Evolutionary conservation across 2,329 filamentous ascomycete species (phyloP), one percentile per base, ranked within the genome.

Genomic region (Monosporascus sp.): DNA sequence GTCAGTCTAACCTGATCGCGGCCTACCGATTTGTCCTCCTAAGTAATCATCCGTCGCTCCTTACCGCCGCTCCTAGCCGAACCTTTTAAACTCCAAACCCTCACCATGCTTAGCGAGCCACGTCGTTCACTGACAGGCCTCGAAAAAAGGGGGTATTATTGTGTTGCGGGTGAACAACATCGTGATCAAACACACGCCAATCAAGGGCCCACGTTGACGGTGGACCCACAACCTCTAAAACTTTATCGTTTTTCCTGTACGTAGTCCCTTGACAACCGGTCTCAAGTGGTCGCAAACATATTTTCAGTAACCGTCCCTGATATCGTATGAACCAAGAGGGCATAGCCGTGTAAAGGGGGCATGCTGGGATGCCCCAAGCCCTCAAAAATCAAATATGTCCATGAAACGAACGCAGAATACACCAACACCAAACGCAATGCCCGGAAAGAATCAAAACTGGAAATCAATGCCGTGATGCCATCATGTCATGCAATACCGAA

Each of bases 361-460:
- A 17, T 27, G 25, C 17, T 14, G 9, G 22, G 24, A n/a, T 8
- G 6, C 5, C 43, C 43, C 14, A 46, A 27, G 43, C 43, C 43
- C 22, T 27, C 17, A 14, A 46, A 46, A 43, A 47, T 52, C 51
- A 62, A 64, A 39, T 63, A 60, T 64, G 61, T 61, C 52, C 63
- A 63, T 47, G 59, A 55, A 58, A 52, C 56, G 57, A 47, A 51
- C 47, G 48, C 51, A 55, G 37, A 52, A 62, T 58, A 64, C 63
- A 65, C 60, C 57, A 65, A 66, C 64, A 60, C 64, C 65, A 49
- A 64, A 64, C 65, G 65, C 63, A 60, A 68, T 68, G 65, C 65
- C 61, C 52, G 60, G 57, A 52, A 58, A 61, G 58, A 60, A 62
- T 54, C 56, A 60, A 62, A 51, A 55, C 49, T 50, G 47, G 58